These are phyloP conservation scores for Ceratobasidium sp. DNA, from an alignment of 1,284 basidiomycete species.

Conservation along the genomic window DNA sequence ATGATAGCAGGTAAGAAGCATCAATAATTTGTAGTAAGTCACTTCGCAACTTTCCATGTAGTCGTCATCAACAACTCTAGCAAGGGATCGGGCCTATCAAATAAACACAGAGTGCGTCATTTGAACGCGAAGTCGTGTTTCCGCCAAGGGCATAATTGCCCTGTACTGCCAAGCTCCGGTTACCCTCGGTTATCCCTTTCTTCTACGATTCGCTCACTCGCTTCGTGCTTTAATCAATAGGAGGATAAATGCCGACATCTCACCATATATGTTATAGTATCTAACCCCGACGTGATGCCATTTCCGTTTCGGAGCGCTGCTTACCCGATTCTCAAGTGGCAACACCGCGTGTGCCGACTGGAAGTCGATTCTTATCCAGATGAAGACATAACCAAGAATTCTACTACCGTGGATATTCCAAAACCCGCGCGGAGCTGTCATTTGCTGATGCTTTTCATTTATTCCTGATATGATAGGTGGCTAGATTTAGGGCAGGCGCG, in stretches of 20 bases:
- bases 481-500: slow-evolving; percentile 5
- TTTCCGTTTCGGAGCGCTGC: background rate
- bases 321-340: slow-evolving; percentile 4
- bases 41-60: background rate
- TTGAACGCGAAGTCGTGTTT: no score
- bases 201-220: no score
- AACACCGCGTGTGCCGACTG: background rate
- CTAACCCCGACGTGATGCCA: background rate
- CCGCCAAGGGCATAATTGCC: no score
- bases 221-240: no score
- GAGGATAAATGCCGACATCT: no score
- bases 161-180: no score
- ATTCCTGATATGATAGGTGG: slow-evolving; percentile 1
- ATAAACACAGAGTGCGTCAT: no score
- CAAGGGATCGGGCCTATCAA: background rate
- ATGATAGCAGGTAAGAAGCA: no score
- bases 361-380: background rate
- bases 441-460: background rate
- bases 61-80: background rate
- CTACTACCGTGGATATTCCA: background rate
- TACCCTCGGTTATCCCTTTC: no score
- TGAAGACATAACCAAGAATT: slow-evolving; percentile 1
- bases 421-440: background rate
- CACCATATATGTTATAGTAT: background rate
- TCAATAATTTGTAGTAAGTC: no score